phyloP scores from a whole-genome alignment of 495 filamentous ascomycete species.

The Penicillium malachiteum region DNA sequence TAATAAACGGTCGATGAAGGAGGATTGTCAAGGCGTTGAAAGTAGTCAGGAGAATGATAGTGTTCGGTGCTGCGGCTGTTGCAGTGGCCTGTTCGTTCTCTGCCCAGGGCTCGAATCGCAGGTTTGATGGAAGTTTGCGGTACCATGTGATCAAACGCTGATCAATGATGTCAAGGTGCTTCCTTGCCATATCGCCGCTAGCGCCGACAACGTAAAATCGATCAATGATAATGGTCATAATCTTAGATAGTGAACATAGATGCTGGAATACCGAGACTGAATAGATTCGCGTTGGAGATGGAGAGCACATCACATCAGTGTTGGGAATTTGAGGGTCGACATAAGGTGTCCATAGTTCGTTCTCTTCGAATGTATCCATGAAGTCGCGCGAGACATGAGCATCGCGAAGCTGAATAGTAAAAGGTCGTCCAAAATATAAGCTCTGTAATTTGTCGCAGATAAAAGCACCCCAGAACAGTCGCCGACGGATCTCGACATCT shows the following conservation, averaged over 20 bases:
- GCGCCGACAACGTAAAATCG: constrained; percentile 22
- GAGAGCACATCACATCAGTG: not conserved
- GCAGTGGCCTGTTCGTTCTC: not conserved
- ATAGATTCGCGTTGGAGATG: constrained; percentile 4
- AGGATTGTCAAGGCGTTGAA: constrained; percentile 20
- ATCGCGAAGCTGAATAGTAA: constrained; percentile 18
- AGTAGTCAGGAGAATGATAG: constrained; percentile 11
- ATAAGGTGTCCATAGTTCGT: constrained; percentile 24
- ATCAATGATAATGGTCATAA: constrained; percentile 26
- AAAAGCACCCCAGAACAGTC: constrained; percentile 42
- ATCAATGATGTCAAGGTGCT: constrained; percentile 6
- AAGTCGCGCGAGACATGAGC: constrained; percentile 22
- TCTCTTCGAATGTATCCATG: constrained; percentile 32
- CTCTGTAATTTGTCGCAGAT: constrained; percentile 37
- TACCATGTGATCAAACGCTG: constrained; percentile 11
- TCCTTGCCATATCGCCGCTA: not conserved
- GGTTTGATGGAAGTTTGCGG: constrained; percentile 7
- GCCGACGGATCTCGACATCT: constrained; percentile 36
- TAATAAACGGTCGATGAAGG: constrained; percentile 20
- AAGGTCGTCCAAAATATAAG: constrained; percentile 34
- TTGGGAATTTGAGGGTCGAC: not conserved
- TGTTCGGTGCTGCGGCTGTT: constrained; percentile 4
- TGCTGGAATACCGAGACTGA: constrained; percentile 23
- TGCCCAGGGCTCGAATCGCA: constrained; percentile 9
- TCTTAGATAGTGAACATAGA: constrained; percentile 21